A percentile compares a stretch with the other conserved stretches of the same genome.
Conservation (phyloP, 139 green algal species). For the Coccomyxa sp. region DNA sequence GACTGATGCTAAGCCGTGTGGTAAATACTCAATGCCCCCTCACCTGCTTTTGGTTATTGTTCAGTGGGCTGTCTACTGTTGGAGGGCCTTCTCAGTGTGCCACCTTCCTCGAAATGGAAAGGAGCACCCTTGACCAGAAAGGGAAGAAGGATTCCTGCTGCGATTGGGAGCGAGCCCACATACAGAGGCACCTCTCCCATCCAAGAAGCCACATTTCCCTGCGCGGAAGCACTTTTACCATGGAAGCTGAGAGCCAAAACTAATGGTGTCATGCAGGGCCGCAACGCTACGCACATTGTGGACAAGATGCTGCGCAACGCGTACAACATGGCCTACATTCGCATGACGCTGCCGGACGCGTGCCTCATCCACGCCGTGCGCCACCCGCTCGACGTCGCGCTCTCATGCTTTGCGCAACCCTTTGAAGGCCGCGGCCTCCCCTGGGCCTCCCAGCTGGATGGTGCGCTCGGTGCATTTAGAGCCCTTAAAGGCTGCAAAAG, state of each 20-base stretch:
- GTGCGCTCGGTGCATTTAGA: not conserved
- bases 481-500: not conserved
- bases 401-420: conserved; percentile 70
- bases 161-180: no score
- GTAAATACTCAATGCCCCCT: no score
- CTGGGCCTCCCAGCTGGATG: conserved; percentile 55
- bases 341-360: conserved; percentile 56
- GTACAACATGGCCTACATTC: conserved; percentile 64
- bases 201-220: no score
- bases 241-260: not conserved
- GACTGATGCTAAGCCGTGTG: no score
- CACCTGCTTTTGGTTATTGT: no score
- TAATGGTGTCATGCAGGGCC: not conserved
- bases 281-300: conserved; percentile 38
- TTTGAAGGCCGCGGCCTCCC: conserved; percentile 55
- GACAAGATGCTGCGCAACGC: conserved; percentile 84
- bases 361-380: conserved; percentile 63
- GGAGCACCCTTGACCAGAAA: no score
- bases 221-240: no score
- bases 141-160: no score
- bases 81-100: no score
- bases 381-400: conserved; percentile 61
- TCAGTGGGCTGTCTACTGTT: no score
- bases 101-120: no score
- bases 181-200: no score